Evolutionary conservation across 2,329 filamentous ascomycete genomes (phyloP), one percentile per base, ranked within the genome.

Genomic region (Nectriaceae sp.): DNA sequence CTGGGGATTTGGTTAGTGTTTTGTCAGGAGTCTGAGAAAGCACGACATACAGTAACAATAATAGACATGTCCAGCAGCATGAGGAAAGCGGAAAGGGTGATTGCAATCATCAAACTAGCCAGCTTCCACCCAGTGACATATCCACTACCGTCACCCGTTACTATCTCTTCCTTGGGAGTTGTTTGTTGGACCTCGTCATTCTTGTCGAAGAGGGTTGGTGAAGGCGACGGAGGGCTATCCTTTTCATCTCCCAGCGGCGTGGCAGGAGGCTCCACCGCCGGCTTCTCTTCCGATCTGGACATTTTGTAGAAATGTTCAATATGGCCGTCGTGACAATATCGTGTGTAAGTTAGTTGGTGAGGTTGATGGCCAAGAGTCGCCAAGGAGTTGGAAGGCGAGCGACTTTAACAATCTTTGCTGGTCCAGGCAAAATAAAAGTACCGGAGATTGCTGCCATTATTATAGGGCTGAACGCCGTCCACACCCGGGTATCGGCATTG

Each of bases 51-150:
- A 4, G 79, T 82, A 8, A 72, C 68, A 44, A 83, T 70, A 42
- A 83, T 80, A 1, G 78, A 77, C 31, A 70, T 74, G 47, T 82
- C 79, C 4, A 82, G 53, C 51, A 80, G 55, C 63, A 77, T 72
- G 16, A 79, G 54, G 49, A 79, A 79, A 13, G 70, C 68, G 6
- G 69, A 70, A 3, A 75, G 51, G 0, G 73, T 75, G 13, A 79
- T 59, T 2, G 65, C 63, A 16, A 52, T 51, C 49, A 74, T 67
- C 40, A 69, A 61, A 21, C 70, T 62, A 42, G 63, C 55, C 22
- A 73, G 59, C 41, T 65, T 68, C 59, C 58, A 65, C 5, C 64
- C 63, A 4, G 44, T 52, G 4, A 65, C 37, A 44, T 58, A 61
- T 36, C 55, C 46, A 11, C 16, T 58, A 42, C 22, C 44, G 4